Evolutionary conservation across 306 rosid genomes (phyloP).

Genomic region (Dalbergia cochinchinensis): DNA sequence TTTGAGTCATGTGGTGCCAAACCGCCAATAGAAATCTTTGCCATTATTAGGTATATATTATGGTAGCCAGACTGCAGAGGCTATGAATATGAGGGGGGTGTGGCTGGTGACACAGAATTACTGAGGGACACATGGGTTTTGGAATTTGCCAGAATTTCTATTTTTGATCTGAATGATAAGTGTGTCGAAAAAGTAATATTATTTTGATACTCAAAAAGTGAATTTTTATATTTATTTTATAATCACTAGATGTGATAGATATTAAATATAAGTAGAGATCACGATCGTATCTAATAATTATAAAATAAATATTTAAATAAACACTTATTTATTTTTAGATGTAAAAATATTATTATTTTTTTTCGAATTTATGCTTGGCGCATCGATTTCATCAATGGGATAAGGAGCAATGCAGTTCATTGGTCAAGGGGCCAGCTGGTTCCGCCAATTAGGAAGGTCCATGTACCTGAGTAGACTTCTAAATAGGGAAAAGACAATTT

Average conservation of each 20-base stretch:
- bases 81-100: background rate
- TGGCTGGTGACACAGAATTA: conserved; percentile 2
- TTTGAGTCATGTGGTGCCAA: conserved; percentile 31
- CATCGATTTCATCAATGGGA: background rate
- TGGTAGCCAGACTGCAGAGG: background rate
- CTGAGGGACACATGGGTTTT: background rate
- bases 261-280: no score
- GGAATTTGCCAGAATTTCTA: background rate
- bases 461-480: background rate
- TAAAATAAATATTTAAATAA: no score
- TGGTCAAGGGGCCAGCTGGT: conserved; percentile 23
- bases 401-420: background rate
- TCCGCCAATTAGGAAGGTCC: background rate
- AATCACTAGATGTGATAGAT: no score
- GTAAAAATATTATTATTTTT: no score
- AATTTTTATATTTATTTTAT: no score
- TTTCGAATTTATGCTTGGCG: background rate
- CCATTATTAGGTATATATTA: conserved; percentile 37
- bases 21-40: conserved; percentile 15
- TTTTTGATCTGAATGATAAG: background rate
- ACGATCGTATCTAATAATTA: no score
- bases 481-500: conserved; percentile 6
- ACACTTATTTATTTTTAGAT: no score
- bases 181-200: no score
- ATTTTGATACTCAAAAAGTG: no score